These are phyloP conservation scores for Mycena sp. DNA, from an alignment of 1,284 basidiomycete genomes.

Conservation along the genomic window DNA sequence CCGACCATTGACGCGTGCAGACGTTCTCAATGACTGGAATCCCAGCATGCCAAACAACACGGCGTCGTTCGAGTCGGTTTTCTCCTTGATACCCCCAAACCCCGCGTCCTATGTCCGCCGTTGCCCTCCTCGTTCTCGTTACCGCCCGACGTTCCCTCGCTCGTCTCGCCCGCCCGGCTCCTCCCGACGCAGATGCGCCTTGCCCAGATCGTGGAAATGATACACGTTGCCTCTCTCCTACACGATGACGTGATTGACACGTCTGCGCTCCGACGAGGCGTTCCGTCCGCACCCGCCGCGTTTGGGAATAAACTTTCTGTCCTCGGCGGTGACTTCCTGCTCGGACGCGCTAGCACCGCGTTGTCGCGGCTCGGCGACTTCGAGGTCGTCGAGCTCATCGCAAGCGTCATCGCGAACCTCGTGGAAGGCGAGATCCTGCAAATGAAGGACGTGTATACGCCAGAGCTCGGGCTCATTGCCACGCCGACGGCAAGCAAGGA, in stretches of 20 bases:
- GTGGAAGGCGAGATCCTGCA: slow-evolving; percentile 98
- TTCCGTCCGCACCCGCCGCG: slow-evolving; percentile 84
- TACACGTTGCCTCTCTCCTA: slow-evolving; percentile 95
- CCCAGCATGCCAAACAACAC: slow-evolving; percentile 80
- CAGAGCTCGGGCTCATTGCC: slow-evolving; percentile 37
- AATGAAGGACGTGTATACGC: slow-evolving; percentile 63
- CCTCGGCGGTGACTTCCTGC: slow-evolving; percentile 94
- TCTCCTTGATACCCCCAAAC: slow-evolving; percentile 48
- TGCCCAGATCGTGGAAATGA: slow-evolving; percentile 98
- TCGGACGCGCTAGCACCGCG: slow-evolving; percentile 91
- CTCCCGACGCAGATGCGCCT: slow-evolving; percentile 93
- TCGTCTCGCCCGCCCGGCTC: slow-evolving; percentile 48
- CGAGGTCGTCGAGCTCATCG: slow-evolving; percentile 94
- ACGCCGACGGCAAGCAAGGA: slow-evolving; percentile 43
- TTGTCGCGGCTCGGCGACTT: slow-evolving; percentile 87
- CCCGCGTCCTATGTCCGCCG: slow-evolving; percentile 29
- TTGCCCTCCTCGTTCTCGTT: slow-evolving; percentile 29
- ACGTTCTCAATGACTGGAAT: slow-evolving; percentile 89
- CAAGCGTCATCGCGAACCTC: slow-evolving; percentile 93
- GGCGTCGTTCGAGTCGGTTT: slow-evolving; percentile 49
- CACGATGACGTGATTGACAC: slow-evolving; percentile 97
- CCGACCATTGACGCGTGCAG: slow-evolving; percentile 73
- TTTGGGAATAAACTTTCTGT: slow-evolving; percentile 98
- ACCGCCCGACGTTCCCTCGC: slow-evolving; percentile 39
- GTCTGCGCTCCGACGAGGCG: slow-evolving; percentile 84